Percentiles rank a stretch among this genome's conserved stretches.
These are phyloP conservation scores for Forsythia viridissima DNA, from an alignment of 257 asterid genomes.

Conservation along the genomic window DNA sequence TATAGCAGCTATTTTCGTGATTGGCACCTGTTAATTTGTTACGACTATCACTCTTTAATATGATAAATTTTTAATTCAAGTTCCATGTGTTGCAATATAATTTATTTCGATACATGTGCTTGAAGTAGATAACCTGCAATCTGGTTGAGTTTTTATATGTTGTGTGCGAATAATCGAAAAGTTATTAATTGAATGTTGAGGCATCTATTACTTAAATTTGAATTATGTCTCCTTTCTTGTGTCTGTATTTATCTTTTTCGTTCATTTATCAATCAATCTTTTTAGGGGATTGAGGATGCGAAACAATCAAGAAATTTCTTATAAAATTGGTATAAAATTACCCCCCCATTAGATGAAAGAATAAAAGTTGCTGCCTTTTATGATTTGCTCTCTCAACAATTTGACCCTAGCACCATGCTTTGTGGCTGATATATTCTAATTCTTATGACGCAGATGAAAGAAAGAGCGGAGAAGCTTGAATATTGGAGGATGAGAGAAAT, in stretches of 20 bases:
- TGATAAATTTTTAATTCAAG: not conserved
- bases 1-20: not conserved
- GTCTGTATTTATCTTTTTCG: not conserved
- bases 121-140: not conserved
- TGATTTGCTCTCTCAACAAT: not conserved
- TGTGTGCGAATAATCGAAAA: not conserved
- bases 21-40: not conserved
- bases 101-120: not conserved
- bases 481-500: slow-evolving; percentile 40
- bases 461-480: slow-evolving; percentile 45
- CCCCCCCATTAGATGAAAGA: not conserved
- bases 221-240: not conserved
- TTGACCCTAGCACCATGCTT: not conserved
- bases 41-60: not conserved
- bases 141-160: not conserved
- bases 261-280: not conserved
- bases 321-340: not conserved
- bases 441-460: slow-evolving; percentile 31
- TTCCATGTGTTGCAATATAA: not conserved
- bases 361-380: not conserved
- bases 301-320: not conserved
- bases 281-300: not conserved
- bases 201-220: not conserved
- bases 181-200: not conserved
- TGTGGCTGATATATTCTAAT: not conserved